Evolutionary conservation across 2,329 filamentous ascomycete genomes (phyloP), one percentile per base, ranked within the genome.

Genomic region (Arthrocladium fulminans): DNA sequence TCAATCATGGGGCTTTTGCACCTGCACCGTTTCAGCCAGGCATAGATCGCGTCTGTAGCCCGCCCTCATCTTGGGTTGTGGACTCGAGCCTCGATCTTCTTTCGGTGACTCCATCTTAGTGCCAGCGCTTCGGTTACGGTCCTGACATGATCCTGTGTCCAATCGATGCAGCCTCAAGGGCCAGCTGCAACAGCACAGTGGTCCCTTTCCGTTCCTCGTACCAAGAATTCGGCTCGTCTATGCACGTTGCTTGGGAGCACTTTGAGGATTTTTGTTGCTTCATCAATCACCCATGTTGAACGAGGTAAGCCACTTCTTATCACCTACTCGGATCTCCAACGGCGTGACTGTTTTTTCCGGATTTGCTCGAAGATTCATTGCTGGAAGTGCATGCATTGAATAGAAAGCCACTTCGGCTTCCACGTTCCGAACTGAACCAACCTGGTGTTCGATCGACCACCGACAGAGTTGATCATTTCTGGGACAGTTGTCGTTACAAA

Each of bases 311-410:
- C 27, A 17, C 15, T 38, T 45, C 23, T 19, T 24, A 47, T 47
- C 44, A 47, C 44, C 22, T 27, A 32, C 19, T 12, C 17, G 30
- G 13, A n/a, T 29, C 20, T 15, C 20, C 17, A 23, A 35, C 19
- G 12, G 7, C 15, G 42, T 17, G 29, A n/a, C 8, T 10, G 20
- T 34, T 15, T 19, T 34, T 34, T 37, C 22, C 24, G 23, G 15
- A 19, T 8, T 34, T 17, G 2, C 22, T 20, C 19, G n/a, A 29
- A n/a, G 29, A 23, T 13, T 35, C 32, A 19, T 35, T 19, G 42
- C 42, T 35, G 22, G 10, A 12, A 20, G 42, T 45, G 42, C 42
- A 20, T 45, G 42, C 42, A 45, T 47, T 47, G 30, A 24, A 47
- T 25, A 25, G 32, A 25, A 27, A 22, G 15, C 25, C 22, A 15